Evolutionary conservation across 371 early-diverging fungal species (phyloP), one percentile per base, ranked within the genome.

Genomic region (Dichotomocladium elegans): DNA sequence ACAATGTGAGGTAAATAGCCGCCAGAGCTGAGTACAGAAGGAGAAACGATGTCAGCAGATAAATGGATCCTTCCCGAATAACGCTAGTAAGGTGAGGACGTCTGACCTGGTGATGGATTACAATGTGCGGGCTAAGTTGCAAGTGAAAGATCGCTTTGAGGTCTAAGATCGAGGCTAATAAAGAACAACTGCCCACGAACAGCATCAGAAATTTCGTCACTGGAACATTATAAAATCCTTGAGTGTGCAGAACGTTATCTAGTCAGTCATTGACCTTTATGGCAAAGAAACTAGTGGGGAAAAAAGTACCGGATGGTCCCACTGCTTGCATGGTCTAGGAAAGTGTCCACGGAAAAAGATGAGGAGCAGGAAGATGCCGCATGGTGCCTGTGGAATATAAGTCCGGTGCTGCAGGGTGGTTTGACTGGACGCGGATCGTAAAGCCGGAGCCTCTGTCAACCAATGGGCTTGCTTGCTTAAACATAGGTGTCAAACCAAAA

Each of bases 191-290:
- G 2, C 83, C 85, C 26, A 85, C 66, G 35, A 70, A 68, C 21
- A 86, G 41, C 14, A 87, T 64, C 47, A 86, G 43, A 11, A 80
- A 75, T 63, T 88, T 88, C 35, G 87, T 81, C 27, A 78, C 77
- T 7, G 88, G 88, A 14, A 85, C 86, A 64, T 86, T 86, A 49
- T 84, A 80, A 54, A 85, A 80, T 25, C 85, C 85, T 84, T 15
- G 10, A 11, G 10, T 11, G 26, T 1, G 11, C 15, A 31, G 17
- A 28, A 41, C n/a, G n/a, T n/a, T n/a, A n/a, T n/a, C n/a, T n/a
- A n/a, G n/a, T n/a, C n/a, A n/a, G n/a, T n/a, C n/a, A n/a, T n/a
- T n/a, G n/a, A n/a, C n/a, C n/a, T n/a, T n/a, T n/a, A n/a, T 47
- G 2, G 17, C 14, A n/a, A 0, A 27, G 24, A 37, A 2, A 15